Evolutionary conservation across 257 asterid genomes (phyloP).

Genomic region (Solanum etuberosum): DNA sequence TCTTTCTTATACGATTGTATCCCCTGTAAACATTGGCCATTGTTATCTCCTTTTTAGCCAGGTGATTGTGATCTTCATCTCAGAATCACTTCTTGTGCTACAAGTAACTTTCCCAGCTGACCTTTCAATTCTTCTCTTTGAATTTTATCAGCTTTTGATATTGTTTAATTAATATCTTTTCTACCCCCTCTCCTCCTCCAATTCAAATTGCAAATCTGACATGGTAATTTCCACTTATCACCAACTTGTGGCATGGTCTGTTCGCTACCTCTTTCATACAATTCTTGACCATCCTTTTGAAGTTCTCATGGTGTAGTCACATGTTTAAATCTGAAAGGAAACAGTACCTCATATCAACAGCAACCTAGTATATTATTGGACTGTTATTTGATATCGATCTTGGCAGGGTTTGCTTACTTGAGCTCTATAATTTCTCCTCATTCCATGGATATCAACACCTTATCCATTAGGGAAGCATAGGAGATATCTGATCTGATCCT

Average conservation of each 20-base stretch:
- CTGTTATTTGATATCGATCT: background rate
- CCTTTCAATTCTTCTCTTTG: background rate
- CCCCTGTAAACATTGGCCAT: background rate
- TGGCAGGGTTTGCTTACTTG: background rate
- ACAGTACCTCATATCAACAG: background rate
- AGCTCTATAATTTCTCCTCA: background rate
- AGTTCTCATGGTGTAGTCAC: background rate
- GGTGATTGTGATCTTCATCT: background rate
- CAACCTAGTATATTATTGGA: background rate
- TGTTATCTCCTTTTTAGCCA: background rate
- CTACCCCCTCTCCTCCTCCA: background rate
- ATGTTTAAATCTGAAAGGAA: background rate
- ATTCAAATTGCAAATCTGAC: background rate
- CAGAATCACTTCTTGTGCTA: background rate
- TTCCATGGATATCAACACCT: background rate
- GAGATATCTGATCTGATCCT: background rate
- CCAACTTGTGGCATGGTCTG: background rate
- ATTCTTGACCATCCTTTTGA: background rate
- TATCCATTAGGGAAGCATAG: background rate
- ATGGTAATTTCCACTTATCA: background rate
- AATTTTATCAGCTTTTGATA: background rate
- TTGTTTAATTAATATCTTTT: background rate
- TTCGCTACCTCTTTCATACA: background rate
- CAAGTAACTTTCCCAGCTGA: background rate
- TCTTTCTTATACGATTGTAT: background rate